phyloP scores from a whole-genome alignment of 331 rosid genomes.

The Cydonia oblonga region DNA sequence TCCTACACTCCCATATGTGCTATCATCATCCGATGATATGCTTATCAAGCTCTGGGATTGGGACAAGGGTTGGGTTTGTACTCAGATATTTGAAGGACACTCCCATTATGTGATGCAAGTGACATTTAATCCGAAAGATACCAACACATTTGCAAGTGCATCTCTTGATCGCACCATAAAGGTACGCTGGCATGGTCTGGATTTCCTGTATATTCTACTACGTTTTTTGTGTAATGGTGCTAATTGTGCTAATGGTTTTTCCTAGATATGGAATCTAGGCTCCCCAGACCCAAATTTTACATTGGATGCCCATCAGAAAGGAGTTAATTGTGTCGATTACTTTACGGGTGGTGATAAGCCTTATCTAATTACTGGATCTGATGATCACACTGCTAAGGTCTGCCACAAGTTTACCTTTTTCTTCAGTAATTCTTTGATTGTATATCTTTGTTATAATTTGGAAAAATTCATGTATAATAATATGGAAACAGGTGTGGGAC shows the following conservation, averaged over 20 bases:
- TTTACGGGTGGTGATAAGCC: constrained; percentile 99
- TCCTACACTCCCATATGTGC: constrained; percentile 64
- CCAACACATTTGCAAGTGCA: constrained; percentile 99
- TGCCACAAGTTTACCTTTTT: constrained; percentile 11
- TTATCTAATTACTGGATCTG: constrained; percentile 92
- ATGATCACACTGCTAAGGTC: constrained; percentile 99
- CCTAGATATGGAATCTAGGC: constrained; percentile 97
- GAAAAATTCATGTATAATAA: constrained; percentile 11
- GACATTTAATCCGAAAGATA: constrained; percentile 96
- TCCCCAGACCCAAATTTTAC: constrained; percentile 99
- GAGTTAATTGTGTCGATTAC: constrained; percentile 97
- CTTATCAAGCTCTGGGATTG: constrained; percentile 73
- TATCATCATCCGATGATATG: constrained; percentile 69
- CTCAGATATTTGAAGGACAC: constrained; percentile 98
- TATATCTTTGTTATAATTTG: constrained; percentile 1
- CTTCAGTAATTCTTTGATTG: constrained; percentile 1
- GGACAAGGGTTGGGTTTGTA: constrained; percentile 78
- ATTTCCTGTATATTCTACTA: neutral
- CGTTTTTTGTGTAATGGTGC: neutral
- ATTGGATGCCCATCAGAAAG: constrained; percentile 96
- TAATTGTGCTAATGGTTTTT: constrained; percentile 7
- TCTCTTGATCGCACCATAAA: constrained; percentile 99
- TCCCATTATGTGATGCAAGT: constrained; percentile 99
- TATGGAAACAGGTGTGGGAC: constrained; percentile 87
- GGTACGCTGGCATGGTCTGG: constrained; percentile 34